Evolutionary conservation across 176 grass and related monocot genomes (phyloP).

Genomic region (Carex pumila): DNA sequence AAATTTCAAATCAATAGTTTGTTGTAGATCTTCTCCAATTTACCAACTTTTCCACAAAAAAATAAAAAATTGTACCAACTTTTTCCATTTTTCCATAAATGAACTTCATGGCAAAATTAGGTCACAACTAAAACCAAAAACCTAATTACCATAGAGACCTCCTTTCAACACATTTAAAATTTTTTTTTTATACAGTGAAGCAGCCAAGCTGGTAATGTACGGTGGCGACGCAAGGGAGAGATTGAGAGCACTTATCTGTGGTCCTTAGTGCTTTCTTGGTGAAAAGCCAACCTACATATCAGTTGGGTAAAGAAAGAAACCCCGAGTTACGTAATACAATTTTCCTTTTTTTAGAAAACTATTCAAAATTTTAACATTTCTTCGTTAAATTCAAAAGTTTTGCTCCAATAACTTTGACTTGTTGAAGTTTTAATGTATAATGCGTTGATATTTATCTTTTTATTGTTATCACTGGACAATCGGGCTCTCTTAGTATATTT

Average conservation of each 20-base stretch:
- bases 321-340: too few relatives aligned
- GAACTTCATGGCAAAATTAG: slow-evolving; percentile 11
- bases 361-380: too few relatives aligned
- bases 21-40: too few relatives aligned
- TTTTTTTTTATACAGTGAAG: neutral
- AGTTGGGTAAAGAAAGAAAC: neutral
- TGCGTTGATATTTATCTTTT: too few relatives aligned
- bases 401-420: too few relatives aligned
- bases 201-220: slow-evolving; percentile 4
- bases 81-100: slow-evolving; percentile 13
- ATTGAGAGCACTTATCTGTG: neutral
- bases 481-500: too few relatives aligned
- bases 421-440: too few relatives aligned
- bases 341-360: too few relatives aligned
- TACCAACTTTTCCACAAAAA: neutral
- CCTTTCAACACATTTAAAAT: neutral
- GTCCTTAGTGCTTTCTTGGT: neutral
- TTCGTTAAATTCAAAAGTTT: too few relatives aligned
- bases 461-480: too few relatives aligned
- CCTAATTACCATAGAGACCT: neutral
- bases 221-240: neutral
- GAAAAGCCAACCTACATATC: slow-evolving; percentile 19
- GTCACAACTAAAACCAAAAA: slow-evolving; percentile 21
- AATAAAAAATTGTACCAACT: neutral
- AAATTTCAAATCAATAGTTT: too few relatives aligned